Base-by-base conservation (phyloP, 352 stramenopile species). In the Pythium myriotylum region DNA sequence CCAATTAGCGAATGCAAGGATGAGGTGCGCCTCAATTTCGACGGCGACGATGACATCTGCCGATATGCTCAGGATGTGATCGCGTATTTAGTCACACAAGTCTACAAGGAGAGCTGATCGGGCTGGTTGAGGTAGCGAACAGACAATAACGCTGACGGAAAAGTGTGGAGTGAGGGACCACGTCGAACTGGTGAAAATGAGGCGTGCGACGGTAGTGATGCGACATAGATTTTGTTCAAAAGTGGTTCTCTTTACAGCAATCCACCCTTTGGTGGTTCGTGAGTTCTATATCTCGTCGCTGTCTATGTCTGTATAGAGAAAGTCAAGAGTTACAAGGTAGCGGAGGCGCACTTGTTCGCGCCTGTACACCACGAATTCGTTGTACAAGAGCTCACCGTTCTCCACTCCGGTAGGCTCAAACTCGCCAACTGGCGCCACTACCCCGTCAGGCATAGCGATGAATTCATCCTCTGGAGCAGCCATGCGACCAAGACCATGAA, bases 11-110 rank as follows among this genome's bases (percentile, higher is more conserved):
- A 77, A 43, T 93, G 78, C 62, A 84, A 89, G 59, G 79, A 88
- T 51, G 76, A 88, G 68, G 61, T 91, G 57, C 78, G 85, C 56
- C 81, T 74, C 59, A 74, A 83, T 62, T 92, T 94, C 56, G 73
- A 91, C 55, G 84, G 75, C 41, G 87, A 95, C 64, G 77, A 89
- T 53, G 84, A 91, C 59, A 78, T 89, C 37, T 89, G 85, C 58
- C 84, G 87, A 71, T 95, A 95, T 56, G 82, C 85, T 24, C 83
- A 94, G 70, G 87, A 95, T 62, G 85, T 95, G 53, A 90, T 94
- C 45, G 87, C 82, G 47, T 94, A 92, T 81, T 86, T 95, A 81
- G 74, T 95, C 61, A 89, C 81, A 65, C 81, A 93, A 72, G 79
- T 89, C 9, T 86, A 92, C 71, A 71, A 73, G 51, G 83, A 92